phyloP scores from a whole-genome alignment of 805 yeast genomes.

The Candida boidinii region DNA sequence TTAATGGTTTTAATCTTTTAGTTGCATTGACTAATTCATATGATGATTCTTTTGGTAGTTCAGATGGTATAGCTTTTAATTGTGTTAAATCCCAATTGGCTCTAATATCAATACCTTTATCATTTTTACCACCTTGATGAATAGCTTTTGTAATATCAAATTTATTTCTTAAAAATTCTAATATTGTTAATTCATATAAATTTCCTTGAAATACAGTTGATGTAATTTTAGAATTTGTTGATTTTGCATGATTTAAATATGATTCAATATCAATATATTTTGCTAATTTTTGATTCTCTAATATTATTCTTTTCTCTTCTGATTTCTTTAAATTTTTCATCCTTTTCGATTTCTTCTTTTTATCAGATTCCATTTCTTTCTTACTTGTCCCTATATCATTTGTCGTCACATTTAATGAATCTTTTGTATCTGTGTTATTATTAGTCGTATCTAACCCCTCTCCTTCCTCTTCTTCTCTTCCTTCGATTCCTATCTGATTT shows the following conservation, averaged over 20 bases:
- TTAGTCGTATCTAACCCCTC: not conserved
- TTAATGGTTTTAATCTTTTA: conserved; percentile 17
- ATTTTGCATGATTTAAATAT: conserved; percentile 23
- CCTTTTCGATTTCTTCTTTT: not conserved
- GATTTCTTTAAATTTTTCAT: not conserved
- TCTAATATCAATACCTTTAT: conserved; percentile 47
- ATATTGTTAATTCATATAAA: conserved; percentile 40
- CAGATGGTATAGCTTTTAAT: conserved; percentile 4
- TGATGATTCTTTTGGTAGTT: not conserved
- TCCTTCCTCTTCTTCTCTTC: not conserved
- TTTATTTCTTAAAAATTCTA: conserved; percentile 28
- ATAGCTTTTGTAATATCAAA: conserved; percentile 29
- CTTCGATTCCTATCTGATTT: not conserved
- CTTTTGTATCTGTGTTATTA: not conserved
- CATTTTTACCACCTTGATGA: conserved; percentile 48
- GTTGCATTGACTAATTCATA: conserved; percentile 16
- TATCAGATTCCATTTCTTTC: too few relatives aligned
- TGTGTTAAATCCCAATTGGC: conserved; percentile 38
- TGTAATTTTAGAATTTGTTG: conserved; percentile 30
- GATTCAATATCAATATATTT: conserved; percentile 24
- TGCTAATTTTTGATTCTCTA: conserved; percentile 8
- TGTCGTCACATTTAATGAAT: not conserved
- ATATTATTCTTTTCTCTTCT: not conserved
- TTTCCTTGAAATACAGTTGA: conserved; percentile 48
- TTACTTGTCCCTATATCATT: too few relatives aligned